Base-by-base conservation (phyloP, 2,329 filamentous ascomycete genomes). In the Ophiocordyceps robertsii region DNA sequence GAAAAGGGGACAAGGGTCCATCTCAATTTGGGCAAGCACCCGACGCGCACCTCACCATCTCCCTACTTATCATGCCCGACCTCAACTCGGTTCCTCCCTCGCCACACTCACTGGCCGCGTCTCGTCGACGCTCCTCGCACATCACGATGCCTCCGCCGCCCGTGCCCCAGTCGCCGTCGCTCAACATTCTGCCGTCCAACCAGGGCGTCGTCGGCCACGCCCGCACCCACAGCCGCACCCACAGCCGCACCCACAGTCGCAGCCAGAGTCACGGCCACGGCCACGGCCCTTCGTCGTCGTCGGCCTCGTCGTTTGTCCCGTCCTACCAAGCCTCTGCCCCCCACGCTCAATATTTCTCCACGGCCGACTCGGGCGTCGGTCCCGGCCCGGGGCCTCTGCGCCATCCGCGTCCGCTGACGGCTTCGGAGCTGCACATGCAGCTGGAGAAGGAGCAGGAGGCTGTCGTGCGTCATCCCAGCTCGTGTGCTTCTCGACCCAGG, bases 371-470 rank as follows among this genome's bases (percentile, higher is more conserved):
- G 1, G 69, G 66, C 13, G 69, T 75, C 38, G 70, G 68, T 27
- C 57, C 67, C 29, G 78, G 77, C 0, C 76, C 77, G 43, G 84
- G 83, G 0, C 89, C 90, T 4, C 65, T 93, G 53, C 77, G 90
- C 48, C 89, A 95, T 59, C 89, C 90, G 6, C 76, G 86, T 31
- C 89, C 89, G 4, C 66, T 95, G 59, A 95, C 90, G 0, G 81
- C 87, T 2, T 84, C 87, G 4, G 90, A 96, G 60, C 71, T 96
- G 47, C 88, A 95, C 61, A 71, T 84, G 46, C 79, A 95, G 65
- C 71, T 95, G 24, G 90, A 96, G 63, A 92, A 93, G 62, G 90
- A 96, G 58, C 89, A 96, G 54, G 90, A 96, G 62, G 85, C 88
- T 31, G 82, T 95, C 54, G 89, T 92, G 71, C 49, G 78, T 66